Conservation (phyloP, 768 basidiomycete genomes). For the Termitomyces sp. region DNA sequence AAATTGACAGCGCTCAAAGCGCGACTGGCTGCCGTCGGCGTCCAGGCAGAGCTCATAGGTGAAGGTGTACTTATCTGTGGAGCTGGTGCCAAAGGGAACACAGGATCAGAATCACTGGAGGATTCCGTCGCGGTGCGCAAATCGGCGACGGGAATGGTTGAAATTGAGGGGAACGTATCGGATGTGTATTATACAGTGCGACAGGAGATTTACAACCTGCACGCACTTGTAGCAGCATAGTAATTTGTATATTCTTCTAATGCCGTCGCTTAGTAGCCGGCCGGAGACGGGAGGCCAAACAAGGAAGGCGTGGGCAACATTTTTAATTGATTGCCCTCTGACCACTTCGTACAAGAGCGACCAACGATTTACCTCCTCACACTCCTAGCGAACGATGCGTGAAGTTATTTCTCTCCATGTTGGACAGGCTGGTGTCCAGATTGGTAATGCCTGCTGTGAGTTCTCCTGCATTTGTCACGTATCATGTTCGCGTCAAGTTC, state of each 20-base stretch:
- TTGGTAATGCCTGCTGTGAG: constrained; percentile 98
- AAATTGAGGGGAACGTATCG: constrained; percentile 85
- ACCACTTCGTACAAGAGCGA: constrained; percentile 19
- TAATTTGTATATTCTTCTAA: constrained; percentile 7
- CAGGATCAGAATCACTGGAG: constrained; percentile 39
- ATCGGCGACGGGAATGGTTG: constrained; percentile 76
- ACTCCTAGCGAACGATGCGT: constrained; percentile 54
- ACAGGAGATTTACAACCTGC: constrained; percentile 83
- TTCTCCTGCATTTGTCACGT: constrained; percentile 22
- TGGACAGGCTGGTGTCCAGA: constrained; percentile 97
- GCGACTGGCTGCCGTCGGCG: constrained; percentile 65
- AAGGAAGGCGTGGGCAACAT: constrained; percentile 19
- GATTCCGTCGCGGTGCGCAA: constrained; percentile 88
- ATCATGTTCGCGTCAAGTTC: constrained; percentile 26
- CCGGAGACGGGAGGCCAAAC: constrained; percentile 17
- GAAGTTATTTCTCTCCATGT: constrained; percentile 99
- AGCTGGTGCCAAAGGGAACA: constrained; percentile 39
- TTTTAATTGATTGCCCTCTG: constrained; percentile 24
- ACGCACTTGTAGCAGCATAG: constrained; percentile 79
- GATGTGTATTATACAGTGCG: constrained; percentile 87
- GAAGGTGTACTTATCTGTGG: constrained; percentile 95
- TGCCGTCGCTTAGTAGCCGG: constrained; percentile 15
- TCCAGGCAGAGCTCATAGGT: constrained; percentile 93
- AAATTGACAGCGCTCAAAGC: constrained; percentile 86
- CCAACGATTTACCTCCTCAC: constrained; percentile 9